Evolutionary conservation across 768 basidiomycete species (phyloP).

Genomic region (Termitomyces sp.): DNA sequence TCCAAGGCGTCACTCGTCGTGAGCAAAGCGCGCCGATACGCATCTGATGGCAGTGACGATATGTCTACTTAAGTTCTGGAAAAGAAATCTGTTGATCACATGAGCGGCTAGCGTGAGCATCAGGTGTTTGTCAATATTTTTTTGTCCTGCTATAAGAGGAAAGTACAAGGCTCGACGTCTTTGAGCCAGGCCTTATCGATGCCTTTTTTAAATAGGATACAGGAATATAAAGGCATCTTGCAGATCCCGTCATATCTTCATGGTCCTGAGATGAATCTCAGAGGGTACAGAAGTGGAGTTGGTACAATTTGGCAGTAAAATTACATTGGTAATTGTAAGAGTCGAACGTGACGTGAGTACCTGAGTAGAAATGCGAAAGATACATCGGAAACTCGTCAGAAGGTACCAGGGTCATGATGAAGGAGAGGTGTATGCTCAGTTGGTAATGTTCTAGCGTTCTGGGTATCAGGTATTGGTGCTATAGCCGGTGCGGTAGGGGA

Average conservation of each 20-base stretch:
- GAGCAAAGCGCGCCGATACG: background rate
- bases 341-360: slow-evolving; percentile 8
- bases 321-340: slow-evolving; percentile 15
- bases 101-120: background rate
- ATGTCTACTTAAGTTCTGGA: too few relatives aligned
- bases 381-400: slow-evolving; percentile 7
- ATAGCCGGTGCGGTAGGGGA: slow-evolving; percentile 2
- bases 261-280: too few relatives aligned
- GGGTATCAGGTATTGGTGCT: slow-evolving; percentile 6
- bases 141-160: background rate
- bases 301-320: background rate
- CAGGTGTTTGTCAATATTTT: background rate
- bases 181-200: too few relatives aligned
- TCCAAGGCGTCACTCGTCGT: background rate
- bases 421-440: slow-evolving; percentile 39
- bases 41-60: background rate
- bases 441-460: slow-evolving; percentile 15
- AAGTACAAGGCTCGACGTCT: background rate
- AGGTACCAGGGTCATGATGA: slow-evolving; percentile 12
- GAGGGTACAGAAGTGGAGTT: background rate
- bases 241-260: background rate
- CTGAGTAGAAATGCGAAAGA: slow-evolving; percentile 4
- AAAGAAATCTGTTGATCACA: background rate
- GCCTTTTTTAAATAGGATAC: background rate
- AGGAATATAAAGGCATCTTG: background rate